These are phyloP conservation scores for Pterocarpus macrocarpus DNA, from an alignment of 306 rosid species.

Conservation along the genomic window DNA sequence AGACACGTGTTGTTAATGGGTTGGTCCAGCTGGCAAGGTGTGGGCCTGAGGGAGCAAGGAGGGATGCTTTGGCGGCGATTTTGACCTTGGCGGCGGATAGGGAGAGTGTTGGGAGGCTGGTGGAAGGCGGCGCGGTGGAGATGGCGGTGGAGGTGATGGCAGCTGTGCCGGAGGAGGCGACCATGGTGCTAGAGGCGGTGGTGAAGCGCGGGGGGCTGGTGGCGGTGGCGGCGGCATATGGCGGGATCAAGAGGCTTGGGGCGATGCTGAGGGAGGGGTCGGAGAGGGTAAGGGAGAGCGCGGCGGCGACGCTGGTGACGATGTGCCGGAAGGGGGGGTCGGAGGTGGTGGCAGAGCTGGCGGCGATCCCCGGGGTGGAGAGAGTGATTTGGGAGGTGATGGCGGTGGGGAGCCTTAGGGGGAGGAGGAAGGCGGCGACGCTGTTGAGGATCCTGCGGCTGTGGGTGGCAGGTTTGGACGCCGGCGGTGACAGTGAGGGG, in stretches of 20 bases:
- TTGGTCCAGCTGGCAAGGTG: conserved; percentile 67
- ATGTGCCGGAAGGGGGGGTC: conserved; percentile 85
- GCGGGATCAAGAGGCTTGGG: conserved; percentile 63
- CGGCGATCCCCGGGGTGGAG: conserved; percentile 71
- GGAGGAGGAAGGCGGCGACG: conserved; percentile 84
- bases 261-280: conserved; percentile 73
- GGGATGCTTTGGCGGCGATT: conserved; percentile 86
- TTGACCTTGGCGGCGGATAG: conserved; percentile 76
- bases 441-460: conserved; percentile 77
- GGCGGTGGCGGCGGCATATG: conserved; percentile 72
- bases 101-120: conserved; percentile 67
- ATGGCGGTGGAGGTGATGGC: conserved; percentile 61
- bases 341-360: conserved; percentile 83
- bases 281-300: conserved; percentile 83
- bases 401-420: conserved; percentile 79
- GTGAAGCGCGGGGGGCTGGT: conserved; percentile 82
- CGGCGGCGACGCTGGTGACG: conserved; percentile 83
- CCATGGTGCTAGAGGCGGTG: conserved; percentile 73
- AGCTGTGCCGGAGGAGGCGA: conserved; percentile 80
- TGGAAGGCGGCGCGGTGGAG: conserved; percentile 76
- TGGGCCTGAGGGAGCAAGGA: conserved; percentile 66
- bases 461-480: conserved; percentile 87
- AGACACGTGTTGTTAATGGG: conserved; percentile 68
- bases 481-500: conserved; percentile 44
- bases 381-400: conserved; percentile 87